These are phyloP conservation scores for Mortierella antarctica DNA, from an alignment of 192 early-diverging fungal species.

Conservation along the genomic window DNA sequence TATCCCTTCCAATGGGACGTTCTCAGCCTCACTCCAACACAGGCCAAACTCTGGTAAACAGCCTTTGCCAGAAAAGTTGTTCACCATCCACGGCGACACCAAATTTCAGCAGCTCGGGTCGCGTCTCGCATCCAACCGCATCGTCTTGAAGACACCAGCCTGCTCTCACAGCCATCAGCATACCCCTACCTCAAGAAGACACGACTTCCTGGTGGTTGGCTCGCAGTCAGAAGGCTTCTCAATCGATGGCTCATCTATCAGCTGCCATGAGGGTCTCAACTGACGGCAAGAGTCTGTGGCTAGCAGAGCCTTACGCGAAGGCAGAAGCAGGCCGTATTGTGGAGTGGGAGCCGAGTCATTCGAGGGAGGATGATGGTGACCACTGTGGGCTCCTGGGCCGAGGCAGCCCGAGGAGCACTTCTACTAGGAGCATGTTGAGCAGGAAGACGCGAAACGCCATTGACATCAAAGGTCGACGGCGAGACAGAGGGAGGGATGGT, in stretches of 20 bases:
- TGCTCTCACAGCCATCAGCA: not conserved
- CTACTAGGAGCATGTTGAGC: not conserved
- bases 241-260: constrained; percentile 46
- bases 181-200: not conserved
- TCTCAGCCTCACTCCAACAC: not conserved
- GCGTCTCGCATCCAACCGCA: not conserved
- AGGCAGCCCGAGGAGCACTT: too few relatives aligned
- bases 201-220: constrained; percentile 31
- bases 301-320: constrained; percentile 40
- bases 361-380: not conserved
- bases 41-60: not conserved
- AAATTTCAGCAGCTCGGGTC: constrained; percentile 56
- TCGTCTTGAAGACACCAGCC: not conserved
- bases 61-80: constrained; percentile 4
- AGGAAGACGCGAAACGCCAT: not conserved
- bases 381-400: not conserved
- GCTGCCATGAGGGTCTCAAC: constrained; percentile 43
- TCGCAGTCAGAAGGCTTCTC: constrained; percentile 48
- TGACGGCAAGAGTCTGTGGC: constrained; percentile 37
- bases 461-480: constrained; percentile 8
- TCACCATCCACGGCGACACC: constrained; percentile 44
- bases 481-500: not conserved
- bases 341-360: constrained; percentile 32
- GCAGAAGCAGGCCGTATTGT: constrained; percentile 26
- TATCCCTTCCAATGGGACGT: constrained; percentile 1